These are phyloP conservation scores for Rhododendron griersonianum DNA, from an alignment of 148 eudicot genomes.

Conservation along the genomic window DNA sequence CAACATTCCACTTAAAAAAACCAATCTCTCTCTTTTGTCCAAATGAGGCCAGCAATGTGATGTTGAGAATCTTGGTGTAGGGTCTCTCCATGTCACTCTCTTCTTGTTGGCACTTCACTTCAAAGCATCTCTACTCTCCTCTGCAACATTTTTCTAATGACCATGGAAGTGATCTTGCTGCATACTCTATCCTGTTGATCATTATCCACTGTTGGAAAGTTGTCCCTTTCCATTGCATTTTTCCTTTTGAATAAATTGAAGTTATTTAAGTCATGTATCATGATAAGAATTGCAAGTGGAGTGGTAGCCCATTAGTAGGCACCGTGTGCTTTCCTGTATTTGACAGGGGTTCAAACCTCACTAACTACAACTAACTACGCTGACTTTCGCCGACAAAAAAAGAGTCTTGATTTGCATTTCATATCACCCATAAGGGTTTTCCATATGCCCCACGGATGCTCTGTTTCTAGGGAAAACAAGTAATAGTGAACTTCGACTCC, in stretches of 20 bases:
- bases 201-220: not conserved
- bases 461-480: not conserved
- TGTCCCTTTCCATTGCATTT: not conserved
- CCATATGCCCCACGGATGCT: not conserved
- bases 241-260: not conserved
- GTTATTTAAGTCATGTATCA: not conserved
- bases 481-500: not conserved
- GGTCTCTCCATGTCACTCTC: not conserved
- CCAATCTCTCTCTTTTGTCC: slow-evolving; percentile 17
- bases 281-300: not conserved
- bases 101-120: not conserved
- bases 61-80: not conserved
- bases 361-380: not conserved
- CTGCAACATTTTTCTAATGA: not conserved
- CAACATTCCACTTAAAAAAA: slow-evolving; percentile 31
- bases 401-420: not conserved
- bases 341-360: not conserved
- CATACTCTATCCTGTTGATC: not conserved
- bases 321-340: not conserved
- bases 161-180: not conserved
- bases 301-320: not conserved
- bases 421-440: not conserved
- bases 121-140: not conserved
- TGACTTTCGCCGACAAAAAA: too few species aligned
- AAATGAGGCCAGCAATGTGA: slow-evolving; percentile 1